A percentile compares a stretch with the other conserved stretches of the same genome.
Evolutionary conservation across 2,329 filamentous ascomycete species (phyloP).

Genomic region (Colletotrichum sp.): DNA sequence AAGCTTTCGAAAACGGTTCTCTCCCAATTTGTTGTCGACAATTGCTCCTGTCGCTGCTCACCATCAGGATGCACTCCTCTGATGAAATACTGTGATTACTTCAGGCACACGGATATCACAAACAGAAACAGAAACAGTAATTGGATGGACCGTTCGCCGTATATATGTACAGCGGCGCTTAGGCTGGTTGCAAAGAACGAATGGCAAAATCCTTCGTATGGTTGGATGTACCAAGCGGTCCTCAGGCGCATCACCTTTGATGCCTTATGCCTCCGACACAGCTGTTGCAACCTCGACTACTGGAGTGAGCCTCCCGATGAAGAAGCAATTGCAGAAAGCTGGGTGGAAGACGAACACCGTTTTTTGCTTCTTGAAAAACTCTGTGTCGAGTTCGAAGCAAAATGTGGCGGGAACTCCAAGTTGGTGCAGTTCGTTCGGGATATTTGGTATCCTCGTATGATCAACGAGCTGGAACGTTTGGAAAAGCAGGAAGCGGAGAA

Average conservation of each 20-base stretch:
- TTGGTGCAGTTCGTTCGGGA: not conserved
- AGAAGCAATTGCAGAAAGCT: not conserved
- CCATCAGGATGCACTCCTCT: not conserved
- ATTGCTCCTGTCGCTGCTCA: not conserved
- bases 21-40: not conserved
- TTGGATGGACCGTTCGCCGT: too few relatives aligned
- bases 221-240: not conserved
- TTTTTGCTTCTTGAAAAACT: not conserved
- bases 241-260: not conserved
- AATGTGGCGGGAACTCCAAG: not conserved
- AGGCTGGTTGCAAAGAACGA: fast-evolving
- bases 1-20: not conserved
- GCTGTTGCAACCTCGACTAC: not conserved
- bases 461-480: not conserved
- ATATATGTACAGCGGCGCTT: not conserved
- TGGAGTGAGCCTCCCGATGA: not conserved
- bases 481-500: fast-evolving
- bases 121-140: too few relatives aligned
- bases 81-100: not conserved
- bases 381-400: not conserved
- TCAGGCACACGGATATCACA: too few relatives aligned
- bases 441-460: not conserved
- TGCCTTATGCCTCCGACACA: not conserved
- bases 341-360: not conserved
- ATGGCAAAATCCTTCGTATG: too few relatives aligned